Evolutionary conservation across 768 basidiomycete species (phyloP).

Genomic region (Fomitopsis serialis): DNA sequence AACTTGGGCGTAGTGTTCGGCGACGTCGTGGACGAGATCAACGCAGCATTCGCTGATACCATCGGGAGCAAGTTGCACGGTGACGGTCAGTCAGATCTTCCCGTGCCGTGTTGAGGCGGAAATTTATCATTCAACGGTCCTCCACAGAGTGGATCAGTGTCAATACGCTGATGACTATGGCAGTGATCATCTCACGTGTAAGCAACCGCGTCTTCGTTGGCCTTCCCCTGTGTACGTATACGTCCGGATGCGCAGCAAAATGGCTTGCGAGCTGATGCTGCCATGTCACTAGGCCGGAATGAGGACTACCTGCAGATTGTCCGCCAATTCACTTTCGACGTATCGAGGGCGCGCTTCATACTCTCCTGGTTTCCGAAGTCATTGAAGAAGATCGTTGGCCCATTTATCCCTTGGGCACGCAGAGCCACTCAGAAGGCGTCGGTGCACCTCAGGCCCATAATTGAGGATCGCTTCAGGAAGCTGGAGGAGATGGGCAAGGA

Average conservation of each 20-base stretch:
- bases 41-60: conserved; percentile 20
- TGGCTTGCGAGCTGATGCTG: conserved; percentile 3
- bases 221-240: conserved; percentile 37
- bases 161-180: conserved; percentile 21
- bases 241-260: background rate
- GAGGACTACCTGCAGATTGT: conserved; percentile 24
- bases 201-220: conserved; percentile 47
- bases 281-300: conserved; percentile 23
- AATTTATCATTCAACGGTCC: background rate
- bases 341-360: conserved; percentile 19
- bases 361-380: conserved; percentile 28
- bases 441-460: conserved; percentile 11
- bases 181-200: conserved; percentile 33
- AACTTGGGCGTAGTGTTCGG: conserved; percentile 17
- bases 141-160: conserved; percentile 34
- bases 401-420: conserved; percentile 9
- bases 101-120: background rate
- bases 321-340: conserved; percentile 27
- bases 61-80: conserved; percentile 16
- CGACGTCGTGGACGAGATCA: conserved; percentile 23
- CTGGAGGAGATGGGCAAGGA: conserved; percentile 16
- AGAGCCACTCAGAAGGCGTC: conserved; percentile 8
- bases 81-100: conserved; percentile 7
- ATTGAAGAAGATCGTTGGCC: conserved; percentile 21
- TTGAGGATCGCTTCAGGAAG: conserved; percentile 15